Conservation (phyloP, 2,329 filamentous ascomycete species). For the Penicillium sp. region DNA sequence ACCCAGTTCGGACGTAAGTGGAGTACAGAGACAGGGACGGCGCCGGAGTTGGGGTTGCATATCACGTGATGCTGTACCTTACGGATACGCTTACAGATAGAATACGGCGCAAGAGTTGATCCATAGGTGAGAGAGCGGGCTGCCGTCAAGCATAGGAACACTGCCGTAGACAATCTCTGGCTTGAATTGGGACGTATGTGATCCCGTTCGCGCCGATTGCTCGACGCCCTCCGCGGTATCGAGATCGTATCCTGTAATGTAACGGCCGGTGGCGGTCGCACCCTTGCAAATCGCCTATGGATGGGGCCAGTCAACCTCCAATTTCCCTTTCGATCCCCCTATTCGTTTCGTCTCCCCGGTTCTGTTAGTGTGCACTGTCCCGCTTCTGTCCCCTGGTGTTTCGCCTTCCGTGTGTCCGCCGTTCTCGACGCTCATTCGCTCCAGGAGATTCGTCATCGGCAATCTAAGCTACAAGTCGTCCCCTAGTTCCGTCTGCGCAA, state of each 20-base stretch:
- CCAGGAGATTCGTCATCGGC: constrained; percentile 32
- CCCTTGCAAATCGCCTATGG: constrained; percentile 2
- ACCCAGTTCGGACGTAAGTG: not conserved
- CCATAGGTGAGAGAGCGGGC: not conserved
- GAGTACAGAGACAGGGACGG: not conserved
- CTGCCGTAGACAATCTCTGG: not conserved
- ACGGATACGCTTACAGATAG: not conserved
- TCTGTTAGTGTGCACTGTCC: constrained; percentile 1
- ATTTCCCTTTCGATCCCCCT: not conserved
- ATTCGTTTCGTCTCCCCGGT: not conserved
- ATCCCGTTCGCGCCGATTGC: not conserved
- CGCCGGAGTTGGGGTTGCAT: not conserved
- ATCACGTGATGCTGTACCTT: not conserved
- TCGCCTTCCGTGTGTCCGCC: constrained; percentile 12
- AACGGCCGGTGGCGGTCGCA: constrained; percentile 11
- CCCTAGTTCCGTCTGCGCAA: not conserved
- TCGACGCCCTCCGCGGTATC: constrained; percentile 6
- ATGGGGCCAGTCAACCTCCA: constrained; percentile 1
- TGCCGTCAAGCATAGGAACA: not conserved
- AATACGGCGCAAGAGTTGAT: not conserved
- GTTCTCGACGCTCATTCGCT: constrained; percentile 29
- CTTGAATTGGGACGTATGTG: not conserved
- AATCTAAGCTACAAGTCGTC: constrained; percentile 6
- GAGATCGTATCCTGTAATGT: constrained; percentile 6
- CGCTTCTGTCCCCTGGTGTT: not conserved